Conservation (phyloP, 169 alveolate species). For the Cryptosporidium felis region DNA sequence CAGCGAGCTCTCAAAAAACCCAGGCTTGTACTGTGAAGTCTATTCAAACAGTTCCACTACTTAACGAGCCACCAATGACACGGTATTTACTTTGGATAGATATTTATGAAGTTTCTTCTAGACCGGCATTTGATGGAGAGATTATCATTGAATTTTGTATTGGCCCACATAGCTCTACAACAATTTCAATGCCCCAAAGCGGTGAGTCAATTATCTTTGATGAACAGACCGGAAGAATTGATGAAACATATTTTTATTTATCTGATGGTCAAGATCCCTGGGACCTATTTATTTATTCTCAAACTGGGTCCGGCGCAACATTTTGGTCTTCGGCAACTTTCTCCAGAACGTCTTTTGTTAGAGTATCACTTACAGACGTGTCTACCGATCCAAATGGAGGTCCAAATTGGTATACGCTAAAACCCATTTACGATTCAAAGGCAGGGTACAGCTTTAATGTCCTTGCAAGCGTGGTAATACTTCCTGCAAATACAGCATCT, state of each 20-base stretch:
- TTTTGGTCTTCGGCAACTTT: conserved; percentile 37
- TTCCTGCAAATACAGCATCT: conserved; percentile 65
- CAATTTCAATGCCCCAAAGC: conserved; percentile 62
- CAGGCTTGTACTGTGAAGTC: conserved; percentile 49
- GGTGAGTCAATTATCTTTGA: conserved; percentile 73
- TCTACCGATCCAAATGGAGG: conserved; percentile 75
- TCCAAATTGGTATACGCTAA: conserved; percentile 86
- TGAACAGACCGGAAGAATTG: conserved; percentile 82
- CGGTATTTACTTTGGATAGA: conserved; percentile 77
- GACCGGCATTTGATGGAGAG: conserved; percentile 69
- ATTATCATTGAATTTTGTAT: conserved; percentile 73
- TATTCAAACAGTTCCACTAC: conserved; percentile 40
- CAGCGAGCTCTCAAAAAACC: conserved; percentile 53
- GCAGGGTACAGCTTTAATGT: conserved; percentile 74
- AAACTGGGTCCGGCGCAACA: conserved; percentile 40
- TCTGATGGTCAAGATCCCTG: conserved; percentile 78
- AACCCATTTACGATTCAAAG: conserved; percentile 70
- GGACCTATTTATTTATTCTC: conserved; percentile 76
- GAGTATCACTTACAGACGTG: conserved; percentile 80
- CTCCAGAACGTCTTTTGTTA: conserved; percentile 80
- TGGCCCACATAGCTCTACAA: conserved; percentile 75
- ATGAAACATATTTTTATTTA: conserved; percentile 77
- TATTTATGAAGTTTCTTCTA: conserved; percentile 77
- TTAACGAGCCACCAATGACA: conserved; percentile 77
- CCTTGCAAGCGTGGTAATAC: conserved; percentile 73